phyloP scores from a whole-genome alignment of 1,139 yeast species.

The Yamadazyma blattariae region DNA sequence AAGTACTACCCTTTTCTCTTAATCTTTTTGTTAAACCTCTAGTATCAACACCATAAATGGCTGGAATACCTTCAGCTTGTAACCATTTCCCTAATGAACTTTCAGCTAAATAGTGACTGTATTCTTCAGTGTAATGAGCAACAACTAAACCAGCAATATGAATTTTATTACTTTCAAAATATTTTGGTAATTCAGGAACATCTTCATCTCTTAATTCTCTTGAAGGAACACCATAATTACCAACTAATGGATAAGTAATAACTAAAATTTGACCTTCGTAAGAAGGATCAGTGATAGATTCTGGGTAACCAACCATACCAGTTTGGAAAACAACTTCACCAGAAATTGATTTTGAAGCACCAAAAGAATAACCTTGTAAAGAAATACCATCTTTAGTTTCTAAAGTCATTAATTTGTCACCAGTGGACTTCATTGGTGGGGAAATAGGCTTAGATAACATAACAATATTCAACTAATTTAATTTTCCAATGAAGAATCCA shows the following conservation, averaged over 20 bases:
- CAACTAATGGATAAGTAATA: conserved; percentile 93
- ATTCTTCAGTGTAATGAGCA: conserved; percentile 95
- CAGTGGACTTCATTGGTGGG: conserved; percentile 82
- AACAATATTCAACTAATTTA: background rate
- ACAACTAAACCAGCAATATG: conserved; percentile 97
- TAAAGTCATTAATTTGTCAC: conserved; percentile 81
- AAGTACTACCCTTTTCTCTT: conserved; percentile 88
- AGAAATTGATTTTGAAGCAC: conserved; percentile 85
- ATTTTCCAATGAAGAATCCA: background rate
- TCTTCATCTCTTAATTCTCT: conserved; percentile 71
- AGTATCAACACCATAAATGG: conserved; percentile 97
- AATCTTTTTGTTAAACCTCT: conserved; percentile 91
- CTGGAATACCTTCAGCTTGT: conserved; percentile 88
- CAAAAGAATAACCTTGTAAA: conserved; percentile 96
- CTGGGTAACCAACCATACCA: conserved; percentile 99
- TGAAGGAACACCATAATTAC: conserved; percentile 99
- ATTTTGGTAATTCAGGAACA: conserved; percentile 76
- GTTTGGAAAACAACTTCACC: conserved; percentile 99
- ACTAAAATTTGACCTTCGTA: conserved; percentile 97
- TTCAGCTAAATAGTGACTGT: conserved; percentile 88
- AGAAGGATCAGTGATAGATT: conserved; percentile 97
- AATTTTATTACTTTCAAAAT: conserved; percentile 87
- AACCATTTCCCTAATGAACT: conserved; percentile 95
- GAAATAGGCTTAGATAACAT: conserved; percentile 66
- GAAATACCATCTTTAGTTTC: conserved; percentile 89